Evolutionary conservation across 495 filamentous ascomycete species (phyloP).

Genomic region (Filosporella fistucella): DNA sequence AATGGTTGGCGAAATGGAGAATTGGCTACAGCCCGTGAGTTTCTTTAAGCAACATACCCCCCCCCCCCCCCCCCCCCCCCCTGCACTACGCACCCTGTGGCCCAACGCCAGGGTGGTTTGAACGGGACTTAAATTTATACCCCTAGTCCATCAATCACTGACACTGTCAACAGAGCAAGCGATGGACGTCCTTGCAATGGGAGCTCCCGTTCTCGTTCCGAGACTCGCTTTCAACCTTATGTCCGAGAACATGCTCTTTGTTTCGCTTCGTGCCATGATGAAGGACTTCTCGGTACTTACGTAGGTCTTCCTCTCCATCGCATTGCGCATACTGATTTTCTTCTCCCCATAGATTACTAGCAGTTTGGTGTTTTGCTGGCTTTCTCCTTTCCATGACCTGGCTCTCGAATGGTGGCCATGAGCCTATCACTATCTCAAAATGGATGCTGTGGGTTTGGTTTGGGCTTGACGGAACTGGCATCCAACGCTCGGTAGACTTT

Average conservation of each 20-base stretch:
- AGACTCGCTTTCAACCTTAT: slow-evolving; percentile 70
- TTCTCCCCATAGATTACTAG: too few relatives aligned
- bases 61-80: too few relatives aligned
- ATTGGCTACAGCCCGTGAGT: slow-evolving; percentile 5
- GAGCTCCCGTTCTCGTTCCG: slow-evolving; percentile 65
- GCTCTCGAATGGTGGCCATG: slow-evolving; percentile 41
- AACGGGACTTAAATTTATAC: too few relatives aligned
- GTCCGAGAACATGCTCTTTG: slow-evolving; percentile 68
- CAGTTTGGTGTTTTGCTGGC: slow-evolving; percentile 65
- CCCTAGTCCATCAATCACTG: too few relatives aligned
- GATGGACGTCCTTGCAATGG: slow-evolving; percentile 64
- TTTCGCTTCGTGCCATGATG: slow-evolving; percentile 72
- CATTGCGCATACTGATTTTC: too few relatives aligned
- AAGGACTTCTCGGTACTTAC: slow-evolving; percentile 63
- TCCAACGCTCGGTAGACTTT: slow-evolving; percentile 59
- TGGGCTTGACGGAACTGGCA: slow-evolving; percentile 68
- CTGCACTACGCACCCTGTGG: too few relatives aligned
- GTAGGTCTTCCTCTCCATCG: too few relatives aligned
- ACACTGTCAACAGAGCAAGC: too few relatives aligned
- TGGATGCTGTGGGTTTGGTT: slow-evolving; percentile 87
- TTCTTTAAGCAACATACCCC: too few relatives aligned
- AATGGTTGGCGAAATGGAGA: slow-evolving; percentile 42
- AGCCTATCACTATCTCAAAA: slow-evolving; percentile 54
- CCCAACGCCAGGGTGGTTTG: too few relatives aligned
- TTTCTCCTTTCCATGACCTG: slow-evolving; percentile 69